phyloP scores from a whole-genome alignment of 192 early-diverging fungal species.

The Gigaspora rosea region DNA sequence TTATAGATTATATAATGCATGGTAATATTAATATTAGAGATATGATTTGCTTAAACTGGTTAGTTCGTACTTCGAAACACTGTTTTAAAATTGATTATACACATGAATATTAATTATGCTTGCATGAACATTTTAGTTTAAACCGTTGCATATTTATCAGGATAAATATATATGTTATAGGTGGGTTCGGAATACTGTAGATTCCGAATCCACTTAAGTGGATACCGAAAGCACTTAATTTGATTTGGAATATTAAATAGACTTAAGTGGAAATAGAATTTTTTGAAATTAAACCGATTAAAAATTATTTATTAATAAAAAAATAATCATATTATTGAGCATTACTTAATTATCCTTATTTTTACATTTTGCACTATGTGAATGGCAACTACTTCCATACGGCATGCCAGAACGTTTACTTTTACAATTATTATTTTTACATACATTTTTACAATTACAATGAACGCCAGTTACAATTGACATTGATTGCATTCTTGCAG shows the following conservation, averaged over 20 bases:
- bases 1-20: too few species aligned
- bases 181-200: background rate
- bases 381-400: background rate
- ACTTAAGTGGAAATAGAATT: background rate
- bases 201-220: background rate
- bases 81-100: too few species aligned
- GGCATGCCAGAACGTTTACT: background rate
- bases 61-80: too few species aligned
- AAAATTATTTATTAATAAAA: background rate
- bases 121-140: too few species aligned
- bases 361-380: background rate
- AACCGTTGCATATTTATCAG: too few species aligned
- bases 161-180: background rate
- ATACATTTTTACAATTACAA: background rate
- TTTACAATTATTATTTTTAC: constrained; percentile 1
- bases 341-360: background rate
- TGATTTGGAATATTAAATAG: background rate
- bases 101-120: too few species aligned
- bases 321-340: background rate
- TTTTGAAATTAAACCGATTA: background rate
- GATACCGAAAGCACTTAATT: too few species aligned
- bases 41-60: too few species aligned
- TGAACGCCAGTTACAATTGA: background rate
- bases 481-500: background rate
- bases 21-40: too few species aligned